Conservation (phyloP, 2,329 filamentous ascomycete genomes). For the Trichoderma cornu-damae region DNA sequence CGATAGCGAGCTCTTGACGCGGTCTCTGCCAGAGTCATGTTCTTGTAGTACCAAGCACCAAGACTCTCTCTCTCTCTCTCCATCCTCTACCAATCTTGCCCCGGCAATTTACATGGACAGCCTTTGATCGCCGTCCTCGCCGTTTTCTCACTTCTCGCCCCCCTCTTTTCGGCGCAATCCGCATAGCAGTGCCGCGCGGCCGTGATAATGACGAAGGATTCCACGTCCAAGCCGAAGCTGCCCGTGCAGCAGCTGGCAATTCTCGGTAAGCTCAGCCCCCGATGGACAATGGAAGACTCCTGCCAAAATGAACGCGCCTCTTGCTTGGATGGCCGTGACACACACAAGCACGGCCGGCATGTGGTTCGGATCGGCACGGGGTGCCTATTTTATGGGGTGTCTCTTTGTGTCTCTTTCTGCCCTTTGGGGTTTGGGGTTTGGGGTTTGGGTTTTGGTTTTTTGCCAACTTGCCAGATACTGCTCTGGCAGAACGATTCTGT, state of each 20-base stretch:
- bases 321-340: background rate
- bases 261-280: constrained; percentile 55
- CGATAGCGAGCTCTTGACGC: background rate
- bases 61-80: background rate
- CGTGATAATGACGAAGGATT: constrained; percentile 9
- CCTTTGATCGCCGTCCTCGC: background rate
- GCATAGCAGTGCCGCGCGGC: background rate
- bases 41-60: constrained; percentile 3
- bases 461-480: no score
- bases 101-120: background rate
- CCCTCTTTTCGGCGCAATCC: background rate
- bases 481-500: background rate
- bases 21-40: background rate
- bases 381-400: no score
- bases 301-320: background rate
- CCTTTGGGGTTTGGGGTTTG: no score
- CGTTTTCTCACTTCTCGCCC: background rate
- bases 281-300: background rate
- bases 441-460: no score
- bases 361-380: no score
- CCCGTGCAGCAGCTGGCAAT: constrained; percentile 73
- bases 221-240: constrained; percentile 47
- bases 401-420: no score
- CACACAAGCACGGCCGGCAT: no score
- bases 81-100: background rate